Conservation (phyloP, 2,329 filamentous ascomycete species). For the Dothidotthia symphoricarpi region DNA sequence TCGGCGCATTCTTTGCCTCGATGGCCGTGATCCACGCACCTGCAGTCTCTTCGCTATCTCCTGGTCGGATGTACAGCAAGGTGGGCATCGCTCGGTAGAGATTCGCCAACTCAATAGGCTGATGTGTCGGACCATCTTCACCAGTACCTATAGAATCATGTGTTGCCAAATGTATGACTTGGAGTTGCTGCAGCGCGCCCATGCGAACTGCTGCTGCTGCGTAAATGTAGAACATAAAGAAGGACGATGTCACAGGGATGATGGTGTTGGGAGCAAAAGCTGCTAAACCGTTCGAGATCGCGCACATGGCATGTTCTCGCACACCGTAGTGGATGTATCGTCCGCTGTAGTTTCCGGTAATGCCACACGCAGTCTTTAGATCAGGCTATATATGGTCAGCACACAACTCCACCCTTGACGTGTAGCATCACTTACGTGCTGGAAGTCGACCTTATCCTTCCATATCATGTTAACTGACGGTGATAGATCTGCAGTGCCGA, state of each 20-base stretch:
- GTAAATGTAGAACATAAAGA: slow-evolving; percentile 65
- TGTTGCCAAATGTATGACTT: slow-evolving; percentile 60
- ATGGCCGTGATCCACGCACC: slow-evolving; percentile 56
- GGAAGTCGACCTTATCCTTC: slow-evolving; percentile 53
- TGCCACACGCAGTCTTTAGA: slow-evolving; percentile 44
- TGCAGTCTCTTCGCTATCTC: slow-evolving; percentile 58
- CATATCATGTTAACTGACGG: slow-evolving; percentile 55
- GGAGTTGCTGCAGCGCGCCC: slow-evolving; percentile 58
- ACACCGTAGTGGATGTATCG: slow-evolving; percentile 50
- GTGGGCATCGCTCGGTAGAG: slow-evolving; percentile 65
- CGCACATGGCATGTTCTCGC: slow-evolving; percentile 41
- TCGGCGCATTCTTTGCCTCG: slow-evolving; percentile 43
- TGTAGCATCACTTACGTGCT: slow-evolving; percentile 43
- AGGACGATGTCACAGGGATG: slow-evolving; percentile 53
- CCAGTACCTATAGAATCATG: slow-evolving; percentile 58
- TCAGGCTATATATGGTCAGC: slow-evolving; percentile 26
- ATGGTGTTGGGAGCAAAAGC: slow-evolving; percentile 49
- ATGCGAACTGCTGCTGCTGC: slow-evolving; percentile 60
- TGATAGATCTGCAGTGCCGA: slow-evolving; percentile 61
- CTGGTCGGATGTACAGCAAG: slow-evolving; percentile 59
- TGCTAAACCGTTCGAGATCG: slow-evolving; percentile 55
- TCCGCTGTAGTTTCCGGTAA: slow-evolving; percentile 56
- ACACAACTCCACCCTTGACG: neutral
- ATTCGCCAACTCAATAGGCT: slow-evolving; percentile 58
- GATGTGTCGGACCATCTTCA: slow-evolving; percentile 62